phyloP scores from a whole-genome alignment of 495 filamentous ascomycete species.

The Chaetomium cochliodes region DNA sequence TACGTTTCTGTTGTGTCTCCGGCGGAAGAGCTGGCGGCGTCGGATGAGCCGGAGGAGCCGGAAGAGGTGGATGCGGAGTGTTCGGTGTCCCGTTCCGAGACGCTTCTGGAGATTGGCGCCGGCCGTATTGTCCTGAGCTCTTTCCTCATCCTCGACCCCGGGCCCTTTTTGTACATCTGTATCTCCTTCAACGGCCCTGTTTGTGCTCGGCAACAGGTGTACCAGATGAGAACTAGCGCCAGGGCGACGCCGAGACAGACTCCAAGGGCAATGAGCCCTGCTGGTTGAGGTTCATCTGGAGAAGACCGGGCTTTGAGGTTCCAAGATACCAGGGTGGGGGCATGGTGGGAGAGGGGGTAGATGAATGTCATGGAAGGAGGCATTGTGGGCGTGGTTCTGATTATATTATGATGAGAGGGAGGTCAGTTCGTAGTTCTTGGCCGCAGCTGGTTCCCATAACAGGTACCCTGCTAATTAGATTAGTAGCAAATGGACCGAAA shows the following conservation, averaged over 20 bases:
- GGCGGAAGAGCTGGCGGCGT: too few species aligned
- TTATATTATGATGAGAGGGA: too few species aligned
- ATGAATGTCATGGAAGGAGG: not conserved
- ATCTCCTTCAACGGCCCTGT: not conserved
- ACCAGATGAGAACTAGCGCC: not conserved
- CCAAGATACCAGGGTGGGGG: not conserved
- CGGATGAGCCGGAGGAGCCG: not conserved
- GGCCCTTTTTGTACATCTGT: not conserved
- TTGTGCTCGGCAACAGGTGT: not conserved
- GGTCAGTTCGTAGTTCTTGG: too few species aligned
- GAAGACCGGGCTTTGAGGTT: not conserved
- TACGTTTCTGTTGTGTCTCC: too few species aligned
- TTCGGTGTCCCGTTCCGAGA: not conserved
- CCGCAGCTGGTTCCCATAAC: too few species aligned
- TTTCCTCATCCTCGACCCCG: not conserved
- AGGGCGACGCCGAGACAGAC: not conserved
- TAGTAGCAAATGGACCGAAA: too few species aligned
- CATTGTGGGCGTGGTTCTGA: not conserved
- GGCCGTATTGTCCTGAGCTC: not conserved
- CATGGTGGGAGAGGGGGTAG: not conserved
- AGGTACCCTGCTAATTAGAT: too few species aligned
- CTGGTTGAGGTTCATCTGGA: not conserved
- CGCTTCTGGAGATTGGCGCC: not conserved
- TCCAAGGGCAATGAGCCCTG: not conserved
- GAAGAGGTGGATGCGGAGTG: not conserved